Conservation (phyloP, 805 yeast species). For the Teunomyces tritomae region DNA sequence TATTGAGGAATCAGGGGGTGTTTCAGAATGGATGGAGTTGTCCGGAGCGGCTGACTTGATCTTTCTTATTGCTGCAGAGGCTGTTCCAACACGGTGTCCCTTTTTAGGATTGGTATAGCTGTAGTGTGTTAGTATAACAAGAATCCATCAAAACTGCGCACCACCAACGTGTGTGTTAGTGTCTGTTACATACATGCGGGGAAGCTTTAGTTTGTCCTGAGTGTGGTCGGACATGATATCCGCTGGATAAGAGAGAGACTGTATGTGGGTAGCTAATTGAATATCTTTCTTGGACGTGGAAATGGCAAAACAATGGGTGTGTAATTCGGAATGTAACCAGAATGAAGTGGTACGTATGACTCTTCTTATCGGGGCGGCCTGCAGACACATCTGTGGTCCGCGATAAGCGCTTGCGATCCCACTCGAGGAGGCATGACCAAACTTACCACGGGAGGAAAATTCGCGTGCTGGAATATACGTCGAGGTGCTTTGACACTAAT, state of each 20-base stretch:
- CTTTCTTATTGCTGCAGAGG: constrained; percentile 43
- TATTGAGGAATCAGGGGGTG: background rate
- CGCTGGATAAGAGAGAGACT: background rate
- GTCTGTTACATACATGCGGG: constrained; percentile 19
- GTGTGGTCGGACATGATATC: constrained; percentile 9
- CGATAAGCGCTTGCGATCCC: background rate
- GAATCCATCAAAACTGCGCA: background rate
- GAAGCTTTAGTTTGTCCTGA: constrained; percentile 20
- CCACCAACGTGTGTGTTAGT: too few species aligned
- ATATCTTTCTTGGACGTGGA: too few species aligned
- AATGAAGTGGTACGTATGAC: background rate
- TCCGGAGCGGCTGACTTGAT: constrained; percentile 28
- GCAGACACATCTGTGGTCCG: background rate
- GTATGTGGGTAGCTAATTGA: background rate
- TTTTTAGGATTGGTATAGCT: constrained; percentile 32
- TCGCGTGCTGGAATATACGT: background rate
- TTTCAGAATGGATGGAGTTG: background rate
- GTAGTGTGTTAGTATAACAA: constrained; percentile 10
- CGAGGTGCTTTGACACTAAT: background rate
- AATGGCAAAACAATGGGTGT: background rate
- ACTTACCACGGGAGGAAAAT: background rate
- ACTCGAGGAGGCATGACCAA: background rate
- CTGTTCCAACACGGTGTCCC: constrained; percentile 39
- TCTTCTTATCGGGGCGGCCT: background rate
- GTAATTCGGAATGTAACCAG: background rate